Conservation (phyloP, 2,329 filamentous ascomycete species). For the Trematosphaeria pertusa region DNA sequence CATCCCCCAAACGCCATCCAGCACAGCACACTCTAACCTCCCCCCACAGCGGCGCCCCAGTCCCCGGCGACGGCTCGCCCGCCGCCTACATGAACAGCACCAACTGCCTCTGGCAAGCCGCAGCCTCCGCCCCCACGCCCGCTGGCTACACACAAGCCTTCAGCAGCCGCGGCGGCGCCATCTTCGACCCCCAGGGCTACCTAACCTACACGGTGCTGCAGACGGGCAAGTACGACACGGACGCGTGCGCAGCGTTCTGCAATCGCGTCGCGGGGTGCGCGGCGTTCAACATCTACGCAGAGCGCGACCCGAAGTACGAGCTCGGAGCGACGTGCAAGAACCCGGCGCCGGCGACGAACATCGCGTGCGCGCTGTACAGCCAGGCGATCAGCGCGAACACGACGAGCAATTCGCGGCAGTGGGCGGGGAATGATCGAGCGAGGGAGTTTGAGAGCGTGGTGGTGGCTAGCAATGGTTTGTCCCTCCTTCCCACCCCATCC, state of each 20-base stretch:
- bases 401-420: not conserved
- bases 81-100: slow-evolving; percentile 12
- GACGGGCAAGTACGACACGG: slow-evolving; percentile 24
- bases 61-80: slow-evolving; percentile 1
- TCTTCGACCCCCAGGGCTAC: slow-evolving; percentile 17
- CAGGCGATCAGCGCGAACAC: not conserved
- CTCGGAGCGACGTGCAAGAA: slow-evolving; percentile 5
- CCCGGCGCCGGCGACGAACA: slow-evolving; percentile 8
- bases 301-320: slow-evolving; percentile 9
- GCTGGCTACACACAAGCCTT: slow-evolving; percentile 23
- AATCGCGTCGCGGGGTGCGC: not conserved
- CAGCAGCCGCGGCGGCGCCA: slow-evolving; percentile 23
- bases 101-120: slow-evolving; percentile 7
- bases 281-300: slow-evolving; percentile 21
- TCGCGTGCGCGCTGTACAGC: slow-evolving; percentile 14
- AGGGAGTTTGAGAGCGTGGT: not conserved
- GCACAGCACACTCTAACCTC: no score
- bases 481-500: not conserved
- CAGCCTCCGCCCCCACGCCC: slow-evolving; percentile 17
- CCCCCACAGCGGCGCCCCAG: slow-evolving; percentile 1
- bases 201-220: slow-evolving; percentile 19
- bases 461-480: slow-evolving; percentile 2
- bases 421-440: not conserved
- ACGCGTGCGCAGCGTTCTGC: slow-evolving; percentile 23
- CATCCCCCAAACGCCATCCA: no score